Percentiles rank a stretch among this genome's conserved stretches.
These are phyloP conservation scores for Pseudoturritis turrita DNA, from an alignment of 345 rosid genomes.

Conservation along the genomic window DNA sequence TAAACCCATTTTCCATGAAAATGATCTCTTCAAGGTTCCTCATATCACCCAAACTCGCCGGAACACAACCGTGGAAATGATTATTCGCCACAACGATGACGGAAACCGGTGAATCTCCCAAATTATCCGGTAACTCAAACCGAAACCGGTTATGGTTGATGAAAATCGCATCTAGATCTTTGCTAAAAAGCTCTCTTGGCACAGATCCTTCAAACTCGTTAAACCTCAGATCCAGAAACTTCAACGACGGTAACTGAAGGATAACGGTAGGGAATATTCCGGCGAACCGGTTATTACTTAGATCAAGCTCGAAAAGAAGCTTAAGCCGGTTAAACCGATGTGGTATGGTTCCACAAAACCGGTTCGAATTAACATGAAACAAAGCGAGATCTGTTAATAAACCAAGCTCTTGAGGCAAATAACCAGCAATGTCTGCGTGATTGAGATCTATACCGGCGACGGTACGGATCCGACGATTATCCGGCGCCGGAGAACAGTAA, in stretches of 20 bases:
- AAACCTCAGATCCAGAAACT: slow-evolving; percentile 73
- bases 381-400: slow-evolving; percentile 72
- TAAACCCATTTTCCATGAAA: slow-evolving; percentile 59
- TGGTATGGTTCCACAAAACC: slow-evolving; percentile 77
- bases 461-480: slow-evolving; percentile 49
- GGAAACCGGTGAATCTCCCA: slow-evolving; percentile 80
- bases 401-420: slow-evolving; percentile 78
- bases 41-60: slow-evolving; percentile 75
- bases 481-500: slow-evolving; percentile 57
- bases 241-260: slow-evolving; percentile 50
- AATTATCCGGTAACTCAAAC: slow-evolving; percentile 62
- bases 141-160: slow-evolving; percentile 67
- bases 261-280: slow-evolving; percentile 60
- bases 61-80: slow-evolving; percentile 75
- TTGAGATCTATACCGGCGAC: slow-evolving; percentile 89
- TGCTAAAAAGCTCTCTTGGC: slow-evolving; percentile 67
- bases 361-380: slow-evolving; percentile 77
- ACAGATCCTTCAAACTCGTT: slow-evolving; percentile 82
- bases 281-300: slow-evolving; percentile 78
- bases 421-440: slow-evolving; percentile 80
- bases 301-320: slow-evolving; percentile 64
- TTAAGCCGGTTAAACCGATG: slow-evolving; percentile 51
- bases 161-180: slow-evolving; percentile 69
- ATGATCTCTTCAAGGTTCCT: slow-evolving; percentile 63
- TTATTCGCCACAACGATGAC: slow-evolving; percentile 75